Conservation (phyloP, 495 filamentous ascomycete species). For the Neurospora sp. region DNA sequence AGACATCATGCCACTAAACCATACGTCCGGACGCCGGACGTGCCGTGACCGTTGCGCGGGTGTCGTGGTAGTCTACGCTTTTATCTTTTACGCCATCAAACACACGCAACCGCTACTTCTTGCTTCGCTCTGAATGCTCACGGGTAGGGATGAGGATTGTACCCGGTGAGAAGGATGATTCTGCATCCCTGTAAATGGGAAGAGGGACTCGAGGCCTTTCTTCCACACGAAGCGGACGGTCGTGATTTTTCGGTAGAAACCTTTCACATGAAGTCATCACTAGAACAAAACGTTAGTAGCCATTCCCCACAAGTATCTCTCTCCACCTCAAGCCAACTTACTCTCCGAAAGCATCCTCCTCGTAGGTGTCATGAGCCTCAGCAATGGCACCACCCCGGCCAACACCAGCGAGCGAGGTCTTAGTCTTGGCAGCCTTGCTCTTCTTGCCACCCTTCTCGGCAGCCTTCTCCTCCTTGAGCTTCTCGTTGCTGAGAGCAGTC, state of each 20-base stretch:
- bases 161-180: not conserved
- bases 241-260: not conserved
- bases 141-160: not conserved
- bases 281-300: slow-evolving; percentile 16
- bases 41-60: not conserved
- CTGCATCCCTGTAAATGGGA: not conserved
- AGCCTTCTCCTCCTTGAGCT: slow-evolving; percentile 96
- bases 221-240: not conserved
- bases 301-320: not conserved
- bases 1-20: not conserved
- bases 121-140: not conserved
- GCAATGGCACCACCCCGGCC: slow-evolving; percentile 44
- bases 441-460: slow-evolving; percentile 95
- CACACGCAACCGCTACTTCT: not conserved
- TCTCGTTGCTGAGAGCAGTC: slow-evolving; percentile 87
- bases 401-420: slow-evolving; percentile 66
- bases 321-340: slow-evolving; percentile 33
- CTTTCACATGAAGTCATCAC: slow-evolving; percentile 45
- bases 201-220: not conserved
- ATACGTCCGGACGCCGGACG: not conserved
- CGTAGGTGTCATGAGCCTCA: slow-evolving; percentile 65
- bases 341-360: slow-evolving; percentile 67
- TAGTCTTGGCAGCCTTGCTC: slow-evolving; percentile 88
- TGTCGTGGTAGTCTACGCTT: not conserved
- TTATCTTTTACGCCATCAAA: not conserved